phyloP scores from a whole-genome alignment of 805 yeast species.

The Torulaspora quercuum region DNA sequence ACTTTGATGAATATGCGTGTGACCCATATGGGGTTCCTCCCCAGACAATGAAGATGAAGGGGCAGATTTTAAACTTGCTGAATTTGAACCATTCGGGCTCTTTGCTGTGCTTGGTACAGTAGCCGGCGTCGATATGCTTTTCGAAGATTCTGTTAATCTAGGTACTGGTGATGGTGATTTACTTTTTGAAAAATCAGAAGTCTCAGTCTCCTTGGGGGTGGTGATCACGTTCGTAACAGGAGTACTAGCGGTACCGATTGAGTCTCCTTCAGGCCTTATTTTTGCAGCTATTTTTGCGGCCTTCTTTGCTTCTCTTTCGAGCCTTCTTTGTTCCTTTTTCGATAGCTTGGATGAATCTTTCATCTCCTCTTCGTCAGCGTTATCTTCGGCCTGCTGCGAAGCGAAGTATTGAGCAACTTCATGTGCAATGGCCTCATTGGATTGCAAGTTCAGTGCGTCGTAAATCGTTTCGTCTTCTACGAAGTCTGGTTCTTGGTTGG shows the following conservation, averaged over 20 bases:
- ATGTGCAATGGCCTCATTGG: slow-evolving; percentile 50
- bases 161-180: slow-evolving; percentile 23
- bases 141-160: slow-evolving; percentile 10
- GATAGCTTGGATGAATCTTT: slow-evolving; percentile 29
- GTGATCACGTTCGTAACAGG: no score
- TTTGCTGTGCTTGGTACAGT: slow-evolving; percentile 20
- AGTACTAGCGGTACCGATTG: slow-evolving; percentile 9
- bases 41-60: slow-evolving; percentile 8
- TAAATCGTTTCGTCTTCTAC: slow-evolving; percentile 93
- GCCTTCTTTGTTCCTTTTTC: slow-evolving; percentile 35
- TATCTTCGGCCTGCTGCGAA: slow-evolving; percentile 30
- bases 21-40: slow-evolving; percentile 20
- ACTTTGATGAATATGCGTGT: slow-evolving; percentile 35
- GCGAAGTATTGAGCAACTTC: slow-evolving; percentile 44
- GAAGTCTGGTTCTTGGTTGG: slow-evolving; percentile 86
- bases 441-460: slow-evolving; percentile 72
- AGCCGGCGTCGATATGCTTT: slow-evolving; percentile 13
- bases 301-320: slow-evolving; percentile 38
- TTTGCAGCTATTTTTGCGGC: slow-evolving; percentile 36
- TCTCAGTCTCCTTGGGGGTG: slow-evolving; percentile 13
- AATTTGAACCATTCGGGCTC: slow-evolving; percentile 16
- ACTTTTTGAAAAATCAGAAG: slow-evolving; percentile 10
- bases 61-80: slow-evolving; percentile 8
- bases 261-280: slow-evolving; percentile 16
- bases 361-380: slow-evolving; percentile 18